phyloP scores from a whole-genome alignment of 1,139 yeast genomes.

The Blastobotrys apis region DNA sequence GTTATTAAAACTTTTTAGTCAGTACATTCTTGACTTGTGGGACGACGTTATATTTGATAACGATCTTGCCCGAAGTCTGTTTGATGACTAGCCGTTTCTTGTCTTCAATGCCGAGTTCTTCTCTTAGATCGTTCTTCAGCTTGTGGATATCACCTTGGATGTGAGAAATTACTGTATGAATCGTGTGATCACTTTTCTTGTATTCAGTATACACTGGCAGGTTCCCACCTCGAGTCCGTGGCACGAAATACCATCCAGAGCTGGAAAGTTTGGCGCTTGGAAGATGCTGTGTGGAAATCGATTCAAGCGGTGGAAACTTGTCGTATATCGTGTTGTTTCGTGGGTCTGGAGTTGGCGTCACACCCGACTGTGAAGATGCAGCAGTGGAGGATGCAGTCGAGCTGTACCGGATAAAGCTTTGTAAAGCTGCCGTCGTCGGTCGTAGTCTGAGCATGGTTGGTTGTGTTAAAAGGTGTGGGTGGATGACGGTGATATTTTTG shows the following conservation, averaged over 20 bases:
- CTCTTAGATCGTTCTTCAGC: conserved; percentile 31
- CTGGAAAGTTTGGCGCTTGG: neutral
- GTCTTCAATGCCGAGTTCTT: conserved; percentile 22
- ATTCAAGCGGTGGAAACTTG: conserved; percentile 16
- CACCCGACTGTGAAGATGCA: neutral
- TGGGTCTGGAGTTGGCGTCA: conserved; percentile 3
- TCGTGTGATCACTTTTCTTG: conserved; percentile 32
- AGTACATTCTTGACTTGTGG: conserved; percentile 20
- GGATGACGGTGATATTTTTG: too few species aligned
- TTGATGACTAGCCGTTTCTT: conserved; percentile 33
- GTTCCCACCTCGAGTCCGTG: conserved; percentile 32
- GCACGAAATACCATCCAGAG: conserved; percentile 30
- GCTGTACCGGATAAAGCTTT: conserved; percentile 1
- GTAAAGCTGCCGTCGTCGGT: neutral
- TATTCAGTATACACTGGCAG: conserved; percentile 36
- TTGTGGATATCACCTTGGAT: conserved; percentile 33
- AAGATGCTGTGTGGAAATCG: conserved; percentile 8
- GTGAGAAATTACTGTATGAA: conserved; percentile 34
- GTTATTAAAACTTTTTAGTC: conserved; percentile 18
- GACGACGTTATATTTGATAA: conserved; percentile 32
- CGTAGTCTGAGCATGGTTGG: neutral
- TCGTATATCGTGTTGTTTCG: conserved; percentile 11
- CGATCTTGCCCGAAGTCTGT: conserved; percentile 32
- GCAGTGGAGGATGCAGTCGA: neutral
- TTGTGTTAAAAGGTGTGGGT: too few species aligned